These are phyloP conservation scores for Phoenix dactylifera DNA, from an alignment of 176 grass and related monocot species.

Conservation along the genomic window DNA sequence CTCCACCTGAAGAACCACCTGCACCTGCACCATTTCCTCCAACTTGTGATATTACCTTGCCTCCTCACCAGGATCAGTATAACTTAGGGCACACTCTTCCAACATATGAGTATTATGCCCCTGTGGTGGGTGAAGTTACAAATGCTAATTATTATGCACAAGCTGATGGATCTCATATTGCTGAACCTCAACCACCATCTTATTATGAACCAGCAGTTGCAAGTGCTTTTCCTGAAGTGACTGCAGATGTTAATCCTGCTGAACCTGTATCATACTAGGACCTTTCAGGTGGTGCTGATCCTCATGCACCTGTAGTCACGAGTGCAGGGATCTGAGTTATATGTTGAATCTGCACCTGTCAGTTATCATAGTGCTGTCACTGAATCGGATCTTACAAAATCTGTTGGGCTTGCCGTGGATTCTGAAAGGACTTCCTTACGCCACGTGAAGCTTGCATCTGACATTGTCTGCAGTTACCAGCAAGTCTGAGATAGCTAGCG, in stretches of 20 bases:
- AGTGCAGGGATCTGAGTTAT: constrained; percentile 39
- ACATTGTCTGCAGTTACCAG: constrained; percentile 4
- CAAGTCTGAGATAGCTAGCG: constrained; percentile 25
- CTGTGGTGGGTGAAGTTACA: constrained; percentile 32
- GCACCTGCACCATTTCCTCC: constrained; percentile 20
- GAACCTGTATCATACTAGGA: constrained; percentile 40
- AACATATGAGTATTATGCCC: constrained; percentile 52
- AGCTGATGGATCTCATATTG: constrained; percentile 31
- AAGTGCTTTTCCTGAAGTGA: constrained; percentile 36
- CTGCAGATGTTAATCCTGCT: constrained; percentile 35
- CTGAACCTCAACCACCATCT: constrained; percentile 34
- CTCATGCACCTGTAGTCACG: constrained; percentile 13
- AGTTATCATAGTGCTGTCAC: constrained; percentile 28
- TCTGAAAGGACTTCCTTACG: constrained; percentile 20
- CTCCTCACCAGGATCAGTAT: constrained; percentile 47
- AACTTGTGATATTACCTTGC: constrained; percentile 26
- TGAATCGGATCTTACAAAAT: constrained; percentile 16
- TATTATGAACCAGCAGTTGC: constrained; percentile 44
- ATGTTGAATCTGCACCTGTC: constrained; percentile 28
- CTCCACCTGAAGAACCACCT: constrained; percentile 29
- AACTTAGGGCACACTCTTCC: constrained; percentile 44
- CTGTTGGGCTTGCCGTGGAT: constrained; percentile 20
- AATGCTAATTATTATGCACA: constrained; percentile 55
- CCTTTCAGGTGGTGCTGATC: constrained; percentile 23
- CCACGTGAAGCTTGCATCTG: constrained; percentile 9